These are phyloP conservation scores for Macrotyloma uniflorum DNA, from an alignment of 306 rosid genomes.

Conservation along the genomic window DNA sequence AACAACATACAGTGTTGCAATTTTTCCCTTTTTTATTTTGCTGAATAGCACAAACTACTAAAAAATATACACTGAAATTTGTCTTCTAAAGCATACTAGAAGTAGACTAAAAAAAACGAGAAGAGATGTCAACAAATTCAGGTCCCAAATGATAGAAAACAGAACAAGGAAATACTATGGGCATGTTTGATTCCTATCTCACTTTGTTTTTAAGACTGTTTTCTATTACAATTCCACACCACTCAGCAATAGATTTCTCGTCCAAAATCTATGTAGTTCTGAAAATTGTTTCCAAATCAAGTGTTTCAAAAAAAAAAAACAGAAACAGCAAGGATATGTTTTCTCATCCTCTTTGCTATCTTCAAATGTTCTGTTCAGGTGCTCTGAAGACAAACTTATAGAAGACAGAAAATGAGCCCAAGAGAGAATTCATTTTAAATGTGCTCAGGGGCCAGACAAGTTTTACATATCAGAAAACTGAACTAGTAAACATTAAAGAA, in stretches of 20 bases:
- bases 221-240: not conserved
- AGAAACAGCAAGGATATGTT: not conserved
- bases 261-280: not conserved
- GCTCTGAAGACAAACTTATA: not conserved
- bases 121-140: not conserved
- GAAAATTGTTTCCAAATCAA: not conserved
- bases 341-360: not conserved
- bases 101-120: not conserved
- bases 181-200: not conserved
- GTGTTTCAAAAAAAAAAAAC: not conserved
- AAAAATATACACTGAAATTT: not conserved
- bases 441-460: not conserved
- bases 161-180: not conserved
- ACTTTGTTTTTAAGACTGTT: not conserved
- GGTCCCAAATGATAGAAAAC: not conserved
- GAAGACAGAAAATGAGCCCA: not conserved
- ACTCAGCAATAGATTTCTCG: not conserved
- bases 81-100: slow-evolving; percentile 7
- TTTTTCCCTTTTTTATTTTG: not conserved
- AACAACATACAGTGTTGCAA: not conserved
- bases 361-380: not conserved
- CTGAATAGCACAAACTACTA: not conserved
- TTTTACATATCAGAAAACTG: not conserved
- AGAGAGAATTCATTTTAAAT: not conserved
- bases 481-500: not conserved